Base-by-base conservation (phyloP, 495 filamentous ascomycete species). In the Penicillium simplicissimum region DNA sequence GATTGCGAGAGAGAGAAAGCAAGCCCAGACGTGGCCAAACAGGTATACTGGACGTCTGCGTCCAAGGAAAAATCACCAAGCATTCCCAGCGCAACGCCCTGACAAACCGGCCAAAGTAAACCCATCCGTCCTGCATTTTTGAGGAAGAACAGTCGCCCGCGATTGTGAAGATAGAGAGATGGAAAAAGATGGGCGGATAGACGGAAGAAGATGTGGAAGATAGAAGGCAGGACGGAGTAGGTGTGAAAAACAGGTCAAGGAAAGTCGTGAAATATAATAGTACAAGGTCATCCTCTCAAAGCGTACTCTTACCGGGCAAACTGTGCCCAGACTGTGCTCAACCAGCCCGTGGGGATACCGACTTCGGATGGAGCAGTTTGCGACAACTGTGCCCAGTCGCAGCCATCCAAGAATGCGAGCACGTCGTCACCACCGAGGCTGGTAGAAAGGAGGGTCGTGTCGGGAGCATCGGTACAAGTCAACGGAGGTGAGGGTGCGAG, bases 371-470 rank as follows among this genome's bases (percentile, higher is more conserved):
- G 67, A 21, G 68, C 56, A 34, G 70, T 66, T 14, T 66, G 55
- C 5, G 71, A 67, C 40, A 75, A 56, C 34, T 80, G 75, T 7
- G 74, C 64, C 62, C 73, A 71, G n/a, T 81, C 78, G 21, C 75
- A 70, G 11, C 80, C 81, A 48, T 78, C 79, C 17, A 82, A 63
- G 65, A 82, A 81, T 7, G 75, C 76, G 19, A 81, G 61, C 9
- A 83, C 71, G 45, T 82, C 81, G 35, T 82, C 81, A 2, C 79
- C 76, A 7, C 80, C 74, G 14, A 81, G 70, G 49, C 77, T 79
- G 3, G 70, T 74, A 8, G 74, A 71, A 63, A 71, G 71, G 15
- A 77, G 28, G 45, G 62, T 65, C 37, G 70, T 64, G 42, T 74
- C 66, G 15, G 71, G 64, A 9, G 61, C 58, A 8, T 76, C 70